Conservation (phyloP, 257 asterid species). For the Orobanche coerulescens region DNA sequence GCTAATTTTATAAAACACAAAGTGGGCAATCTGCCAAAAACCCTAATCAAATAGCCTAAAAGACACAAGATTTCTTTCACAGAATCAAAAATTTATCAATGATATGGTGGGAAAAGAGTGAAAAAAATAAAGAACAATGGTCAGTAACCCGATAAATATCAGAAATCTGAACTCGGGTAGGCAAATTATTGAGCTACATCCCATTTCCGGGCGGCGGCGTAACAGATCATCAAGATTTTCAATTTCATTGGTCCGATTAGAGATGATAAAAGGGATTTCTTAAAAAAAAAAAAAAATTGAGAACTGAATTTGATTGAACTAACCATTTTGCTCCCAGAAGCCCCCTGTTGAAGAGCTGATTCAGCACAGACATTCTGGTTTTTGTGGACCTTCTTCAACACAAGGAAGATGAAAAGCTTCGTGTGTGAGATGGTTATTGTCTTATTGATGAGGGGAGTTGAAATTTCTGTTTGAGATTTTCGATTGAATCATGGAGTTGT, state of each 20-base stretch:
- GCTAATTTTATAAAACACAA: too few species aligned
- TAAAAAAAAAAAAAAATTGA: background rate
- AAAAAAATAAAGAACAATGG: background rate
- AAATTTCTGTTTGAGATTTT: background rate
- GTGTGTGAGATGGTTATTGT: too few species aligned
- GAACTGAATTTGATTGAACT: slow-evolving; percentile 24
- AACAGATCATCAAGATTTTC: background rate
- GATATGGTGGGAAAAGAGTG: background rate
- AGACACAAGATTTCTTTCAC: too few species aligned
- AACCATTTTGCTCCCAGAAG: slow-evolving; percentile 82
- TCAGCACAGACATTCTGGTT: slow-evolving; percentile 54
- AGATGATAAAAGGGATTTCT: background rate
- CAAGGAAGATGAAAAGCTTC: too few species aligned
- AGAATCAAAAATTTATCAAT: too few species aligned
- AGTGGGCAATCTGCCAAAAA: too few species aligned
- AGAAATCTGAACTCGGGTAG: background rate
- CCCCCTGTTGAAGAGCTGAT: slow-evolving; percentile 88
- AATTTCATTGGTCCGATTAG: slow-evolving; percentile 5
- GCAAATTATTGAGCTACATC: background rate
- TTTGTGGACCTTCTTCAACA: background rate
- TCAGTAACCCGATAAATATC: slow-evolving; percentile 6
- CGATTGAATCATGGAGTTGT: slow-evolving; percentile 4
- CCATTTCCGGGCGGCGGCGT: background rate
- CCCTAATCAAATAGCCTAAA: too few species aligned
- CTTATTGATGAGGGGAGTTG: background rate